A percentile compares a stretch with the other conserved stretches of the same genome.
Evolutionary conservation across 2,329 filamentous ascomycete genomes (phyloP).

Genomic region (Penicillium sp.): DNA sequence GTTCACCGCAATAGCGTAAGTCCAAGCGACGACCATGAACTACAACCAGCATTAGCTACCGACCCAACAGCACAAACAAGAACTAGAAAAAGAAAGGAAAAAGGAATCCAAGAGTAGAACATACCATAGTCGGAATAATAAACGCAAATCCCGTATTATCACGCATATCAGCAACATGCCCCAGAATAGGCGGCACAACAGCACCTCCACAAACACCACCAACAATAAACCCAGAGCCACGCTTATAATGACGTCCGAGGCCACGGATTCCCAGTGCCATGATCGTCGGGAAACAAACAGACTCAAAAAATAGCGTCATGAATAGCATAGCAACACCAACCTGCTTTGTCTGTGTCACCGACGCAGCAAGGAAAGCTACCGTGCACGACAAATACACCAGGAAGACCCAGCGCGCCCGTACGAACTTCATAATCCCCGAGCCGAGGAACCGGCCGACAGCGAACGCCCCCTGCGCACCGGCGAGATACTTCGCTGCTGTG

Average conservation of each 20-base stretch:
- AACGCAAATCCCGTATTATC: conserved; percentile 63
- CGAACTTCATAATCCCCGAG: conserved; percentile 63
- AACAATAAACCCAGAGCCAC: conserved; percentile 71
- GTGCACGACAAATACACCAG: conserved; percentile 65
- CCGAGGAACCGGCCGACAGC: conserved; percentile 71
- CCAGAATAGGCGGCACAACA: conserved; percentile 69
- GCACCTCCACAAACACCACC: conserved; percentile 72
- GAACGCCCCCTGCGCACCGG: conserved; percentile 72
- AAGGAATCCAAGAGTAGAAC: conserved; percentile 20
- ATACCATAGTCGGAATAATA: conserved; percentile 61
- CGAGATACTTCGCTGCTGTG: conserved; percentile 66
- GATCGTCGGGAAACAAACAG: conserved; percentile 78
- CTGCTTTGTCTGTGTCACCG: conserved; percentile 51
- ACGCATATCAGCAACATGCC: conserved; percentile 64
- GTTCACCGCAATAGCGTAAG: conserved; percentile 63
- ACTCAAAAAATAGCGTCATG: conserved; percentile 77
- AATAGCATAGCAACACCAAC: conserved; percentile 58
- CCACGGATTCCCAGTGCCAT: conserved; percentile 76
- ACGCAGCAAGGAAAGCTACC: conserved; percentile 58
- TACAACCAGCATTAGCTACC: conserved; percentile 11
- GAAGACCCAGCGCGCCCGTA: conserved; percentile 69
- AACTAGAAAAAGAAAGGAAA: conserved; percentile 15
- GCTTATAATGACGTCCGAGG: conserved; percentile 73
- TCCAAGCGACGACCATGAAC: conserved; percentile 59
- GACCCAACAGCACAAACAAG: conserved; percentile 31